Conservation (phyloP, 225 moss, liverwort and hornwort species). For the Anthoceros angustus region DNA sequence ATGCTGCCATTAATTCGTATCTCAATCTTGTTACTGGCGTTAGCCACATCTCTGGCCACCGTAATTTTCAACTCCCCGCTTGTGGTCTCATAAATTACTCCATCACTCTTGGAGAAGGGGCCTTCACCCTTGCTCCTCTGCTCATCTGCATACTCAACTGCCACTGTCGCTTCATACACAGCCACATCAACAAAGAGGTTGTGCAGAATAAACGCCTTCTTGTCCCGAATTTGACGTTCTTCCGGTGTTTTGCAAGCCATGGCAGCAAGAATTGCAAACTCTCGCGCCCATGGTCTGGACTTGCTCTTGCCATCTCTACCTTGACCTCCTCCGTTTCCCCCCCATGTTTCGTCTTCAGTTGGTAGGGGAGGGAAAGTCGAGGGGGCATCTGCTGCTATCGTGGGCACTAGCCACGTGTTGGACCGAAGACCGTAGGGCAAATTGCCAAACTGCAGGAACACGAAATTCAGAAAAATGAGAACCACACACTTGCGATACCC, state of each 20-base stretch:
- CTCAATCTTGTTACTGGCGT: conserved; percentile 37
- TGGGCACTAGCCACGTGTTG: conserved; percentile 51
- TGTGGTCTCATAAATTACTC: conserved; percentile 10
- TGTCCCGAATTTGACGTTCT: conserved; percentile 44
- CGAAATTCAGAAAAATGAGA: neutral
- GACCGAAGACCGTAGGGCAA: conserved; percentile 49
- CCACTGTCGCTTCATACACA: conserved; percentile 36
- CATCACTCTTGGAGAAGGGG: conserved; percentile 4
- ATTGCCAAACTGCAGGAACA: conserved; percentile 42
- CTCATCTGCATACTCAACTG: conserved; percentile 28
- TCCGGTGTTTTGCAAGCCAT: conserved; percentile 45
- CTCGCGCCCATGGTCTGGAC: conserved; percentile 35
- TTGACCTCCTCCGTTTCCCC: conserved; percentile 44
- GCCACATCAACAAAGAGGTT: conserved; percentile 42
- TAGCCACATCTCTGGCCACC: conserved; percentile 21
- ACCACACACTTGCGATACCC: neutral
- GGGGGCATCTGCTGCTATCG: conserved; percentile 32
- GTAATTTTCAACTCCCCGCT: conserved; percentile 26
- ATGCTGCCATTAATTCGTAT: conserved; percentile 22
- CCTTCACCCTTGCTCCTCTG: conserved; percentile 6
- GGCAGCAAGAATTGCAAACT: conserved; percentile 33
- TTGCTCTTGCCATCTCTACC: conserved; percentile 23
- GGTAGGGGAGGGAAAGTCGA: conserved; percentile 34
- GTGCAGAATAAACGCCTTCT: conserved; percentile 44
- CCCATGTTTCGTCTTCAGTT: conserved; percentile 39